phyloP scores from a whole-genome alignment of 257 asterid genomes.

The Petunia secreta region DNA sequence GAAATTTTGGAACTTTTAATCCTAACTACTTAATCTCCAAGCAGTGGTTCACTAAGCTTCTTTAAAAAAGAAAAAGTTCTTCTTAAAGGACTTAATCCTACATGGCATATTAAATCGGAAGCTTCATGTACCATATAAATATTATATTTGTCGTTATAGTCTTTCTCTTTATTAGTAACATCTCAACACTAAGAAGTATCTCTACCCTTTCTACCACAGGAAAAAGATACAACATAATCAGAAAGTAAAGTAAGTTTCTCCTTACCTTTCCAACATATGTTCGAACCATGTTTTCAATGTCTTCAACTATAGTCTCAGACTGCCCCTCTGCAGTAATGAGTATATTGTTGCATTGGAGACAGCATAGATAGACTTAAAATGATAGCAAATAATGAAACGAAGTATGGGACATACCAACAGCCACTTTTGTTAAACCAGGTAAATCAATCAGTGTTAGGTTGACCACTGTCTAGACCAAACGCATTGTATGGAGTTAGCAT shows the following conservation, averaged over 20 bases:
- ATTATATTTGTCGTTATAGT: not conserved
- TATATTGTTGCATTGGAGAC: not conserved
- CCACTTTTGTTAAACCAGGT: conserved; percentile 97
- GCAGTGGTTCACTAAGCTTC: not conserved
- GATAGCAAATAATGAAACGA: not conserved
- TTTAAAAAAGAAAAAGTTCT: too few relatives aligned
- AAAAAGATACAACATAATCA: not conserved
- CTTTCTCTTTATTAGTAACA: not conserved
- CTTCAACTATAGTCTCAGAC: conserved; percentile 83
- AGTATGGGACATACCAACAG: conserved; percentile 67
- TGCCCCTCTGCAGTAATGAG: conserved; percentile 76
- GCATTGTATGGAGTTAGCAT: conserved; percentile 20
- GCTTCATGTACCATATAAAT: conserved; percentile 3
- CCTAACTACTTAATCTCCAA: not conserved
- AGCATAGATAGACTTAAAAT: not conserved
- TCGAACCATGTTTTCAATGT: conserved; percentile 93
- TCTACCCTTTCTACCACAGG: not conserved
- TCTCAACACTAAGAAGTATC: not conserved
- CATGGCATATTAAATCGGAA: not conserved
- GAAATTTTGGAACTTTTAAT: not conserved
- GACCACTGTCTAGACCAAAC: conserved; percentile 65
- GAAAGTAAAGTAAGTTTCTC: conserved; percentile 17
- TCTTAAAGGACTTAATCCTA: not conserved
- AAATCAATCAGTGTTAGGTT: conserved; percentile 92
- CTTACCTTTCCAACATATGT: conserved; percentile 85